phyloP scores from a whole-genome alignment of 495 filamentous ascomycete species.

The Penicillium maclennaniae region DNA sequence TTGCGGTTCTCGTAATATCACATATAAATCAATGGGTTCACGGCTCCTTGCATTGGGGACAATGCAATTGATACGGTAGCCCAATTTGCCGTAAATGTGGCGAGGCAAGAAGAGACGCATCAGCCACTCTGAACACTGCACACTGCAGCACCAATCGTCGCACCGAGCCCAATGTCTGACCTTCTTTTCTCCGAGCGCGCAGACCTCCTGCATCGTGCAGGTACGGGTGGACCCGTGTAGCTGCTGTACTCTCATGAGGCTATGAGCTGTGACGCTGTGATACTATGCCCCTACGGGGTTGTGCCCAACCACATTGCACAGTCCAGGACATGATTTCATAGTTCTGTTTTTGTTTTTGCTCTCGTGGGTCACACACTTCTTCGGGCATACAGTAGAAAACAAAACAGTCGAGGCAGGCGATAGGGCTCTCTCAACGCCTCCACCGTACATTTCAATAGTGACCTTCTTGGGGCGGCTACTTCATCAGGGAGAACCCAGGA shows the following conservation, averaged over 20 bases:
- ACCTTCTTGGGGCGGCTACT: background rate
- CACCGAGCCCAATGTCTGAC: constrained; percentile 6
- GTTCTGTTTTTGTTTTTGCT: background rate
- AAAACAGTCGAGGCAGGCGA: background rate
- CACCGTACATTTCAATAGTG: background rate
- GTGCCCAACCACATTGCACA: background rate
- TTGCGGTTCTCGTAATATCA: background rate
- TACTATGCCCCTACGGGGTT: background rate
- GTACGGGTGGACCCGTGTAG: background rate
- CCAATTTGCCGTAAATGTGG: constrained; percentile 8
- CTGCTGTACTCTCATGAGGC: background rate
- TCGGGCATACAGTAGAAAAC: background rate
- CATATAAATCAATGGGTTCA: background rate
- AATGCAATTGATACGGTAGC: constrained; percentile 18
- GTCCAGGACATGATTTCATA: background rate
- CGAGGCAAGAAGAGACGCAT: background rate
- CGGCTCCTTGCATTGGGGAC: background rate
- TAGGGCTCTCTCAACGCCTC: background rate
- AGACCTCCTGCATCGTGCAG: constrained; percentile 28
- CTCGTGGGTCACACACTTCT: background rate
- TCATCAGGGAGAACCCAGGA: background rate
- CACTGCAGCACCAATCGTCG: background rate
- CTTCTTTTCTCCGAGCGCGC: constrained; percentile 23
- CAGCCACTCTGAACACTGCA: constrained; percentile 7
- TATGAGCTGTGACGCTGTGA: background rate